phyloP scores from a whole-genome alignment of 2,329 filamentous ascomycete species.

The Apiospora kogelbergensis region DNA sequence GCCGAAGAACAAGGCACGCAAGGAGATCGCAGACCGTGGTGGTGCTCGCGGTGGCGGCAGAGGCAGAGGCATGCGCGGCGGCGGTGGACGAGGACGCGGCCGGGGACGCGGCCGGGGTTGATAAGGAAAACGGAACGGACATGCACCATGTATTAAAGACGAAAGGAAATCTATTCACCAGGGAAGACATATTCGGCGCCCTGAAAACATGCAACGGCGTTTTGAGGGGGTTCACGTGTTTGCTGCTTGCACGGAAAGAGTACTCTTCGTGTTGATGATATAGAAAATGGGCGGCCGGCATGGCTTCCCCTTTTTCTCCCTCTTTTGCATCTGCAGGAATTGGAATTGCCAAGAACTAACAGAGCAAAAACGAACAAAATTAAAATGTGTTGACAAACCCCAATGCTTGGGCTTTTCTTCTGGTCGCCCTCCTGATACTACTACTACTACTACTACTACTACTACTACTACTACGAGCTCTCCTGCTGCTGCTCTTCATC shows the following conservation, averaged over 20 bases:
- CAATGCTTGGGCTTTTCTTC: not conserved
- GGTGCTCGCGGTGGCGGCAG: constrained; percentile 55
- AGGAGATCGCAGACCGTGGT: constrained; percentile 70
- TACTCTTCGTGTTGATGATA: constrained; percentile 11
- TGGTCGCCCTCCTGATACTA: not conserved
- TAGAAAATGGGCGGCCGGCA: constrained; percentile 24
- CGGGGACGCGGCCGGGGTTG: constrained; percentile 41
- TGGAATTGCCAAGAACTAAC: constrained; percentile 14
- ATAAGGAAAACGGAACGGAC: not conserved
- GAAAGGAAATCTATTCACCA: not conserved
- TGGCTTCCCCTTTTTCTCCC: constrained; percentile 21
- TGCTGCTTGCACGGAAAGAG: not conserved
- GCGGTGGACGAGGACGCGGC: constrained; percentile 55
- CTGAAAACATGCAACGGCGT: constrained; percentile 1
- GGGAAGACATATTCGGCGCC: not conserved
- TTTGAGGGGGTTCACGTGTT: not conserved
- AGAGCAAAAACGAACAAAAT: constrained; percentile 18
- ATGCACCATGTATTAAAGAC: not conserved
- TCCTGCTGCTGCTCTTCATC: constrained; percentile 16
- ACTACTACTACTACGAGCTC: not conserved
- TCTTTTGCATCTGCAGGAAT: constrained; percentile 8
- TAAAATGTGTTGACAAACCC: not conserved
- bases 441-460: not conserved
- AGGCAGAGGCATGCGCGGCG: constrained; percentile 51
- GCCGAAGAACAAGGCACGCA: constrained; percentile 99